Conservation (phyloP, 1,139 yeast species). For the Wickerhamiella pararugosa region DNA sequence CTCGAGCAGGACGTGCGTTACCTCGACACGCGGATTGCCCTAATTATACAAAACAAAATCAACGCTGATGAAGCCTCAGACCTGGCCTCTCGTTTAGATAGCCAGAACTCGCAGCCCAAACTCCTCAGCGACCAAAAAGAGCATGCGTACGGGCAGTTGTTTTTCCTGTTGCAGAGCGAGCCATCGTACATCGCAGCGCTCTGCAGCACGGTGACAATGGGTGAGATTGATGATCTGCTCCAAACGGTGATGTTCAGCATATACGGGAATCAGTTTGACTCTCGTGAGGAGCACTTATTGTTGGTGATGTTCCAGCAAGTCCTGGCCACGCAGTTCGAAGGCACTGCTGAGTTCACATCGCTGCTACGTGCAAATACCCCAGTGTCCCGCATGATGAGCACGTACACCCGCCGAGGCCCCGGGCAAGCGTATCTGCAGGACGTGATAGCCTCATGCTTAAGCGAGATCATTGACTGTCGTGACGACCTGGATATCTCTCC, state of each 20-base stretch:
- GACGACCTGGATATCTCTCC: slow-evolving; percentile 27
- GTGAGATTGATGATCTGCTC: slow-evolving; percentile 28
- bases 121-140: slow-evolving; percentile 22
- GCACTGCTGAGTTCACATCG: slow-evolving; percentile 26
- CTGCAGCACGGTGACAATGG: slow-evolving; percentile 25
- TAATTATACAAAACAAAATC: slow-evolving; percentile 29
- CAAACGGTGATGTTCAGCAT: slow-evolving; percentile 33
- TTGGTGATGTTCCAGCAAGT: slow-evolving; percentile 29
- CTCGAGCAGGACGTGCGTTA: slow-evolving; percentile 30
- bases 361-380: slow-evolving; percentile 30
- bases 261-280: slow-evolving; percentile 31
- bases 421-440: slow-evolving; percentile 29
- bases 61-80: slow-evolving; percentile 28
- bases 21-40: slow-evolving; percentile 28
- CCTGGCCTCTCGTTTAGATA: slow-evolving; percentile 23
- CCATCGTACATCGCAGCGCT: slow-evolving; percentile 28
- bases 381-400: slow-evolving; percentile 31
- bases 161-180: slow-evolving; percentile 28
- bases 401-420: slow-evolving; percentile 30
- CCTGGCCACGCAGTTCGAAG: slow-evolving; percentile 27
- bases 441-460: slow-evolving; percentile 23
- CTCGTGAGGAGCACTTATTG: slow-evolving; percentile 29
- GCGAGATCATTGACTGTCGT: slow-evolving; percentile 21
- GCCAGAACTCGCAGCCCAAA: slow-evolving; percentile 12
- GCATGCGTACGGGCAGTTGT: slow-evolving; percentile 26